Evolutionary conservation across 768 basidiomycete species (phyloP), one percentile per base, ranked within the genome.

Genomic region (Pisolithus microcarpus): DNA sequence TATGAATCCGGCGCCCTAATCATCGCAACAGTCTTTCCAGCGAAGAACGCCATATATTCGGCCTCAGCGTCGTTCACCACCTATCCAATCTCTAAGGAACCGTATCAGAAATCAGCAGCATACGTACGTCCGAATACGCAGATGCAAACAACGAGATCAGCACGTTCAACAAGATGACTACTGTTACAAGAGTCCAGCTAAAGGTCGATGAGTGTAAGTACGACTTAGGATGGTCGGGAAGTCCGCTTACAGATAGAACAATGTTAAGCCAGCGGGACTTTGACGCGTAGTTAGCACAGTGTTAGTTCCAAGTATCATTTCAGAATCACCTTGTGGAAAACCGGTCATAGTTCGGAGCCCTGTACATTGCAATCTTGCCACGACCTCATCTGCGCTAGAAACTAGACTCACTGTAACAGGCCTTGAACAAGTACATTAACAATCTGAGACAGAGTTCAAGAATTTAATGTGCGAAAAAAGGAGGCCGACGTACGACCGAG

Each of bases 131-230:
- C 10, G 84, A 81, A 61, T 95, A 95, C 1, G 92, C 91, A 46
- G 91, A 90, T 16, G 92, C 84, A 65, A 96, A 96, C 58, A 97
- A 71, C n/a, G 93, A 96, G 58, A 97, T 92, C 61, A 97, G 76
- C 62, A 97, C 83, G 63, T 97, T 97, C 64, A 96, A 79, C 46
- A 96, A 75, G 49, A 97, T 79, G 46, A 96, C 77, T 16, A 81
- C 86, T 2, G 89, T 85, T 19, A 83, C 77, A 49, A 90, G 78
- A 68, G 85, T 91, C 91, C 91, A 94, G 40, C 85, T 86, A 43
- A 43, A 45, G 11, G 31, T 30, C 43, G 43, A 18, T 56, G 34
- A 49, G 24, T 19, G 46, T 46, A 15, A 31, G 26, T 46, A 52
- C 45, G 43, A 39, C 18, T n/a, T 40, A 34, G 38, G 30, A 43